These are phyloP conservation scores for Pythium scleroteichum DNA, from an alignment of 352 stramenopile genomes.

Conservation along the genomic window DNA sequence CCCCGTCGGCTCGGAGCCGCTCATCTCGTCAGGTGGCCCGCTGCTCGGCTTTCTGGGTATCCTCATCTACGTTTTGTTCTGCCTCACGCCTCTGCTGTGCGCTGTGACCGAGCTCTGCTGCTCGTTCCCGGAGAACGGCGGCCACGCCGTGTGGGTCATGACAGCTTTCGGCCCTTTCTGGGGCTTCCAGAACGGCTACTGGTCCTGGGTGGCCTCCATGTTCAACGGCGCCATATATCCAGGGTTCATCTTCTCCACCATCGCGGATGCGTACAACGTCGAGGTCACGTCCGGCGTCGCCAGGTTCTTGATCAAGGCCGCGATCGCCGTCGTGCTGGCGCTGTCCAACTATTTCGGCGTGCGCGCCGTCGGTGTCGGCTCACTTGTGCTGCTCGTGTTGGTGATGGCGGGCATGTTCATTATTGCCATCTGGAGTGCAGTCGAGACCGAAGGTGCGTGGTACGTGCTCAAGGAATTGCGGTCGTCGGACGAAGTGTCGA, in stretches of 20 bases:
- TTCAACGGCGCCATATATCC: conserved; percentile 86
- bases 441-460: not conserved
- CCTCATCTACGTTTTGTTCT: conserved; percentile 57
- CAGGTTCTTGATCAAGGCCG: conserved; percentile 37
- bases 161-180: conserved; percentile 77
- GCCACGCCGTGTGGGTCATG: conserved; percentile 82
- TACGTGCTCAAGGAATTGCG: not conserved
- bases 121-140: conserved; percentile 78
- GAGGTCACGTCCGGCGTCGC: conserved; percentile 19
- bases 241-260: conserved; percentile 45
- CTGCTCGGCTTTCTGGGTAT: conserved; percentile 64
- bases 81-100: conserved; percentile 48
- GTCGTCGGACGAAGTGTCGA: not conserved
- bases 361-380: conserved; percentile 25
- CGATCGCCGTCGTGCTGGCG: conserved; percentile 33
- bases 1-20: conserved; percentile 45
- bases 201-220: conserved; percentile 70
- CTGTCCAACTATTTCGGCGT: conserved; percentile 40
- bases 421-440: not conserved
- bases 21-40: conserved; percentile 35
- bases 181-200: conserved; percentile 86
- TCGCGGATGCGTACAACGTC: not conserved
- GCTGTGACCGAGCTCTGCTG: conserved; percentile 52
- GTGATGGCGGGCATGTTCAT: conserved; percentile 13
- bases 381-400: conserved; percentile 24